Evolutionary conservation across 78 protist genomes (phyloP).

Genomic region (slime mould (Dictyostelium discoideum)): dicty_2.7 NC_007090.3:64001-64500

Average conservation of each 20-base stretch:
- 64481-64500: not conserved
- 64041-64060: constrained; percentile 57
- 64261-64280: not conserved
- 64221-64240: not conserved
- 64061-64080: not conserved
- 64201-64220: constrained; percentile 71
- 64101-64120: not conserved
- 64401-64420: constrained; percentile 22
- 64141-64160: not conserved
- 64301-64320: not conserved
- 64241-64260: not conserved
- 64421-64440: not conserved
- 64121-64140: not conserved
- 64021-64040: constrained; percentile 75
- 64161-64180: not conserved
- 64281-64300: not conserved
- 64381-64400: not conserved
- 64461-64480: not conserved
- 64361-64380: not conserved
- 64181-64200: constrained; percentile 55
- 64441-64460: not conserved
- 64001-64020: constrained; percentile 48
- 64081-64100: no score
- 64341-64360: not conserved
- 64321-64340: not conserved